Percentiles rank a stretch among this genome's conserved stretches.
These are phyloP conservation scores for Cryptococcus amylolentus DNA, from an alignment of 1,284 basidiomycete species.

Conservation along the genomic window DNA sequence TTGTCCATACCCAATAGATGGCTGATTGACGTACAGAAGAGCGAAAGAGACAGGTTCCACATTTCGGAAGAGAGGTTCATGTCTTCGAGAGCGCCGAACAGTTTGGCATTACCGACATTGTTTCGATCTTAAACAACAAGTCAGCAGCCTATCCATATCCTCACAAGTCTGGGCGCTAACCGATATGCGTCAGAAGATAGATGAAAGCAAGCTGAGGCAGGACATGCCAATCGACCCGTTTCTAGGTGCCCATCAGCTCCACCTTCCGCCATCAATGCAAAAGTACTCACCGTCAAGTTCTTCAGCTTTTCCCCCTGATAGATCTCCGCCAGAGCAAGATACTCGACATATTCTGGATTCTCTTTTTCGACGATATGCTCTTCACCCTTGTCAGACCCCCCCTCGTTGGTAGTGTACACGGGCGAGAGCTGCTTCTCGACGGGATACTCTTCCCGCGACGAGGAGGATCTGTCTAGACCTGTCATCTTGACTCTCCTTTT, in stretches of 20 bases:
- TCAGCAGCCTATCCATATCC: not conserved
- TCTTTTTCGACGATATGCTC: not conserved
- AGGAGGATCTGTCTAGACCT: too few relatives aligned
- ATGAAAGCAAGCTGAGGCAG: slow-evolving; percentile 21
- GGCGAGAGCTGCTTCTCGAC: too few relatives aligned
- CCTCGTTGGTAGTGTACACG: too few relatives aligned
- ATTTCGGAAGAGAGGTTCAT: not conserved
- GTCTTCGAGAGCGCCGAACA: slow-evolving; percentile 1
- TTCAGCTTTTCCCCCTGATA: slow-evolving; percentile 21
- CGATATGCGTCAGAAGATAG: slow-evolving; percentile 21
- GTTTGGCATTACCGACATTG: not conserved
- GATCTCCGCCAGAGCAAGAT: slow-evolving; percentile 17
- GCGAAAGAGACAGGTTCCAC: slow-evolving; percentile 28
- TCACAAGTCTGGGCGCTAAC: not conserved
- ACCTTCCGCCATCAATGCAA: not conserved
- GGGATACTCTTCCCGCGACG: too few relatives aligned
- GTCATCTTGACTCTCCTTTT: too few relatives aligned
- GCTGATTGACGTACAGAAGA: slow-evolving; percentile 23
- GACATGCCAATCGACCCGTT: slow-evolving; percentile 19
- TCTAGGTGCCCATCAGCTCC: slow-evolving; percentile 1
- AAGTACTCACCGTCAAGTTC: slow-evolving; percentile 22
- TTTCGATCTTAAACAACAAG: not conserved
- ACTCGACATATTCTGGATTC: slow-evolving; percentile 23
- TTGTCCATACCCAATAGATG: too few relatives aligned
- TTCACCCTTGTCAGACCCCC: not conserved